Evolutionary conservation across 2,329 filamentous ascomycete genomes (phyloP).

Genomic region (Hortaea sp.): DNA sequence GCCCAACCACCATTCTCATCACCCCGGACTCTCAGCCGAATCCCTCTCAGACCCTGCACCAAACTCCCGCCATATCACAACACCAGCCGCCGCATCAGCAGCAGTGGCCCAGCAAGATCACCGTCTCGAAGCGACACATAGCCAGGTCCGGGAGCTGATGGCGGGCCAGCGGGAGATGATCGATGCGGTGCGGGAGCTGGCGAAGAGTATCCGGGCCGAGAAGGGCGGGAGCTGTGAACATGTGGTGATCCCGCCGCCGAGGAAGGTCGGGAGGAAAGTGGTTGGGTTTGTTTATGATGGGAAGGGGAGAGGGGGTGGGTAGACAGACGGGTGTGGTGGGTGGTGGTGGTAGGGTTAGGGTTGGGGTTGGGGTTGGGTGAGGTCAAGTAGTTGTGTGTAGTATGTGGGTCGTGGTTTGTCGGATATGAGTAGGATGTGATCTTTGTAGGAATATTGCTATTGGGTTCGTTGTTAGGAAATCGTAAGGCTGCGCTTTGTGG

Average conservation of each 20-base stretch:
- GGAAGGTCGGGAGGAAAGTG: slow-evolving; percentile 21
- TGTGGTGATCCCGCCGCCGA: slow-evolving; percentile 21
- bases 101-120: slow-evolving; percentile 3
- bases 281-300: slow-evolving; percentile 24
- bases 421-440: too few species aligned
- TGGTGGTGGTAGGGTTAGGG: background rate
- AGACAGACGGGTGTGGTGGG: background rate
- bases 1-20: background rate
- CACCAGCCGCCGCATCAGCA: slow-evolving; percentile 5
- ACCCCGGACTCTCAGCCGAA: too few species aligned
- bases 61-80: background rate
- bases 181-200: slow-evolving; percentile 13
- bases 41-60: too few species aligned
- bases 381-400: background rate
- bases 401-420: too few species aligned
- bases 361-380: background rate
- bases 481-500: too few species aligned
- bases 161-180: slow-evolving; percentile 19
- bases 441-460: too few species aligned
- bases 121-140: slow-evolving; percentile 13
- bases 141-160: slow-evolving; percentile 18
- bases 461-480: too few species aligned
- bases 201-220: slow-evolving; percentile 12
- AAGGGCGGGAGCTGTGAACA: slow-evolving; percentile 17
- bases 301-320: slow-evolving; percentile 9